Evolutionary conservation across 352 stramenopile genomes (phyloP), one percentile per base, ranked within the genome.

Genomic region (Phytopythium oedochilum): DNA sequence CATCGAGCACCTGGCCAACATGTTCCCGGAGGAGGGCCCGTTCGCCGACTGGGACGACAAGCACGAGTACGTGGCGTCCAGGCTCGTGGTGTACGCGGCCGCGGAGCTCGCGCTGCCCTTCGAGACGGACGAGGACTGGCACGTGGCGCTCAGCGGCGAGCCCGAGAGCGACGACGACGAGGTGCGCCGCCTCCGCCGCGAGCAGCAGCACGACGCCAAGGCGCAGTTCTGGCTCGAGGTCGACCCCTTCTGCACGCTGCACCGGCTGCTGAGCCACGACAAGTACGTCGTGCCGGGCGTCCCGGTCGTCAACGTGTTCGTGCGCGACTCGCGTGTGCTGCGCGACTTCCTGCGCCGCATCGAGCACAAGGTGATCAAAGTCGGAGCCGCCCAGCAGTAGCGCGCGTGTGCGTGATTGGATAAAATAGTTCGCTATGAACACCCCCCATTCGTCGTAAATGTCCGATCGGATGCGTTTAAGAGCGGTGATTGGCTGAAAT

Each of bases 1-100:
- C 39, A 88, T 94, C 43, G 83, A 94, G 59, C 86, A 95, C 65
- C 58, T 95, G 53, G 86, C 83, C 57, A 94, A 94, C 64, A 94
- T 94, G 83, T 95, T 95, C 65, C 86, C 86, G 0, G 86, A 95
- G 51, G 83, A 92, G 42, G 86, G 86, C 0, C 82, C 86, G 46
- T 91, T 83, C 59, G 86, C 79, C 40, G 69, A 93, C 22, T 95
- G 86, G 86, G 86, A 95, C 64, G 63, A 53, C 14, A 66, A 78
- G 4, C 56, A 85, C 14, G 68, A 86, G 60, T 95, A 91, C 58
- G 71, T 86, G 46, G 86, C 83, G 20, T 93, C 82, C 28, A 74
- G 83, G 22, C 64, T 95, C 29, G 78, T 86, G 20, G 64, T 93
- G 25, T 94, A 90, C 50, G 83, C 78, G 12, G 78, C 77, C 1